Percentiles rank a stretch among this genome's conserved stretches.
Conservation (phyloP, 306 rosid species). For the Prunus mongolica region DNA sequence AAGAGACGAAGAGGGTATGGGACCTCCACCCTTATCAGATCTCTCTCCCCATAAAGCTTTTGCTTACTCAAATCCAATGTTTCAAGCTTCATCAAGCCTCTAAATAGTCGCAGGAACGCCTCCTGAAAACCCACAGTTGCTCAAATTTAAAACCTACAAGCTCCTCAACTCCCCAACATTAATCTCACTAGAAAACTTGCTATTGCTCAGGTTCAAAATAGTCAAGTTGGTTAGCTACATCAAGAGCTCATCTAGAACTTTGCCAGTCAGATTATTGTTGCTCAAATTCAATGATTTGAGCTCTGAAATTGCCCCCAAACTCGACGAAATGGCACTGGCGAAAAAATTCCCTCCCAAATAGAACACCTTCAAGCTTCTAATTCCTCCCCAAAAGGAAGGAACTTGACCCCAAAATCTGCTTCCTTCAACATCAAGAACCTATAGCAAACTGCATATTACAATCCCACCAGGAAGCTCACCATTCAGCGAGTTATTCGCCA, state of each 20-base stretch:
- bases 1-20: too few relatives aligned
- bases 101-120: constrained; percentile 47
- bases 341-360: constrained; percentile 52
- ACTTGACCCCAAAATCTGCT: constrained; percentile 46
- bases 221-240: constrained; percentile 54
- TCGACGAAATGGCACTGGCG: constrained; percentile 45
- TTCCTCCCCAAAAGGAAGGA: constrained; percentile 46
- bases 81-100: constrained; percentile 59
- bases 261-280: constrained; percentile 52
- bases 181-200: constrained; percentile 50
- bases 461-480: constrained; percentile 56
- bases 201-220: constrained; percentile 59
- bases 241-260: constrained; percentile 48
- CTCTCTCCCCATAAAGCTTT: constrained; percentile 52
- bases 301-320: constrained; percentile 43
- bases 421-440: constrained; percentile 58
- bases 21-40: too few relatives aligned
- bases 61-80: constrained; percentile 77
- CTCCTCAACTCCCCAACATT: constrained; percentile 43
- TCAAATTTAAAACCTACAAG: constrained; percentile 64
- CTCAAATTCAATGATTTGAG: constrained; percentile 56
- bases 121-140: constrained; percentile 65
- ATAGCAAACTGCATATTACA: constrained; percentile 45
- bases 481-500: constrained; percentile 45
- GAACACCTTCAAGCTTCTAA: constrained; percentile 40